phyloP scores from a whole-genome alignment of 2,329 filamentous ascomycete genomes.

The Metarhizium rileyi region DNA sequence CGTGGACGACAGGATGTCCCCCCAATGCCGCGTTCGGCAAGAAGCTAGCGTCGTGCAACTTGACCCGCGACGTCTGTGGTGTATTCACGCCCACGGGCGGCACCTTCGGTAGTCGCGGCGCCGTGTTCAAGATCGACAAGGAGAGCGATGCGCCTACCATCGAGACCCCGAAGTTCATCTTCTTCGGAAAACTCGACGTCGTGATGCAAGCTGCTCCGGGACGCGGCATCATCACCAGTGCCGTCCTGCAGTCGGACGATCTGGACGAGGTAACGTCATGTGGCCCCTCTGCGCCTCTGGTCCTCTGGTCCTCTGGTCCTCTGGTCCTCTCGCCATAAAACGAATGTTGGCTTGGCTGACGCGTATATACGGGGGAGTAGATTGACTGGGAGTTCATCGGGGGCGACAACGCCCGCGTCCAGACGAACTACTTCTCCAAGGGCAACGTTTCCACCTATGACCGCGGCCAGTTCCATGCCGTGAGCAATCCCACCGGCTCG shows the following conservation, averaged over 20 bases:
- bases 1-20: constrained; percentile 36
- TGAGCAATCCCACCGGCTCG: constrained; percentile 38
- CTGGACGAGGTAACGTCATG: constrained; percentile 3
- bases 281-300: no score
- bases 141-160: constrained; percentile 51
- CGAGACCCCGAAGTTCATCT: constrained; percentile 66
- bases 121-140: constrained; percentile 44
- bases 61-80: constrained; percentile 51
- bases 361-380: no score
- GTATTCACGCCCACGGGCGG: constrained; percentile 16
- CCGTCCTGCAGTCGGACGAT: constrained; percentile 65
- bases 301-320: no score
- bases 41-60: constrained; percentile 49
- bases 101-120: constrained; percentile 19
- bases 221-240: constrained; percentile 65
- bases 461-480: constrained; percentile 52
- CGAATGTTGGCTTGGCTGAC: not conserved
- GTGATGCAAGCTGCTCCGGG: constrained; percentile 62
- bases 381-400: constrained; percentile 82
- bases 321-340: no score
- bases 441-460: constrained; percentile 60
- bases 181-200: constrained; percentile 69
- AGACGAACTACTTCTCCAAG: constrained; percentile 78
- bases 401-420: constrained; percentile 54
- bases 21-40: constrained; percentile 58